phyloP scores from a whole-genome alignment of 176 grass and related monocot genomes.

The Poa annua region DNA sequence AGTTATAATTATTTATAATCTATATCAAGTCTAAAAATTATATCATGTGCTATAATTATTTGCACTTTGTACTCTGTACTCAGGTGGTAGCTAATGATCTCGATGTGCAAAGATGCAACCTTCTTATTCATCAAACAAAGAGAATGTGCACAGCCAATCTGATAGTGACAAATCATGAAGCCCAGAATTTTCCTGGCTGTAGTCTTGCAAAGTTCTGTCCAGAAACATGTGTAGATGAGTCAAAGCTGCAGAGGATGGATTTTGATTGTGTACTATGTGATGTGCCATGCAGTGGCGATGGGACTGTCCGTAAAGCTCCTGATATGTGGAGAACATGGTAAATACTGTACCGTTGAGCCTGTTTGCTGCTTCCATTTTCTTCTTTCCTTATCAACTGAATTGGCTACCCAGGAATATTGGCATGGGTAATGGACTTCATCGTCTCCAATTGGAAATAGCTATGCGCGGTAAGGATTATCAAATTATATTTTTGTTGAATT shows the following conservation, averaged over 20 bases:
- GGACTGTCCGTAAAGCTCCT: slow-evolving; percentile 94
- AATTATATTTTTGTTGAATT: slow-evolving; percentile 25
- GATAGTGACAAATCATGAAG: slow-evolving; percentile 98
- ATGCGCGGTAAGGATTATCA: slow-evolving; percentile 75
- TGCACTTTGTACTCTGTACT: slow-evolving; percentile 12
- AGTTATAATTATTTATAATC: background rate
- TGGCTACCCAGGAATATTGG: slow-evolving; percentile 83
- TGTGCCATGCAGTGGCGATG: slow-evolving; percentile 99
- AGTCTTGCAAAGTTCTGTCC: slow-evolving; percentile 51
- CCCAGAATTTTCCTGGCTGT: slow-evolving; percentile 90
- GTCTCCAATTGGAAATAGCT: slow-evolving; percentile 91
- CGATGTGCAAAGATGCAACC: slow-evolving; percentile 98
- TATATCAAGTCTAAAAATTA: slow-evolving; percentile 24
- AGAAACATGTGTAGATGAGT: slow-evolving; percentile 44
- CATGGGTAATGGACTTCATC: slow-evolving; percentile 93
- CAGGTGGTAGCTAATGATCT: slow-evolving; percentile 97
- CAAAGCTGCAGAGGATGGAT: slow-evolving; percentile 55
- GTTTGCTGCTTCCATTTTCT: slow-evolving; percentile 14
- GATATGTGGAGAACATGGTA: slow-evolving; percentile 99
- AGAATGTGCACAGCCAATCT: slow-evolving; percentile 98
- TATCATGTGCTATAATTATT: slow-evolving; percentile 32
- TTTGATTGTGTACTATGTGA: slow-evolving; percentile 94
- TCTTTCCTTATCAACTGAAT: slow-evolving; percentile 34
- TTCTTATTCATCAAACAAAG: slow-evolving; percentile 98
- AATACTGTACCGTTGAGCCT: slow-evolving; percentile 20